These are phyloP conservation scores for Dactylella cylindrospora DNA, from an alignment of 2,329 filamentous ascomycete genomes.

Conservation along the genomic window DNA sequence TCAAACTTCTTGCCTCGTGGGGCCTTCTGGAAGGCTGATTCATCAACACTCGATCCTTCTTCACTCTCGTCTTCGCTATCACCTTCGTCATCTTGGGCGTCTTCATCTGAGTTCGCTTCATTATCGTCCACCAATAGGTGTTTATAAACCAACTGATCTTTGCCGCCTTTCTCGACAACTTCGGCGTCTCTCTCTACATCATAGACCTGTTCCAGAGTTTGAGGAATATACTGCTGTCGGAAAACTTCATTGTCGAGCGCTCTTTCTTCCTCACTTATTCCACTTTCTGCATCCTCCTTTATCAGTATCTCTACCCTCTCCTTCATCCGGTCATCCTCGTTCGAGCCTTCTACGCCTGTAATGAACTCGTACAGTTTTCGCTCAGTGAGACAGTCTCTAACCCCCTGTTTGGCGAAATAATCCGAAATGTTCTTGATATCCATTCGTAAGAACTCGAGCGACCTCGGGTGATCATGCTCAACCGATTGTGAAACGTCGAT, in stretches of 20 bases:
- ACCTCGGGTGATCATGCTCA: conserved; percentile 91
- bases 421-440: conserved; percentile 96
- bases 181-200: conserved; percentile 89
- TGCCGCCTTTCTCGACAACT: conserved; percentile 71
- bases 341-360: conserved; percentile 60
- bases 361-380: conserved; percentile 82
- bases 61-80: conserved; percentile 14
- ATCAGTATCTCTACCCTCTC: conserved; percentile 44
- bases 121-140: conserved; percentile 73
- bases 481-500: conserved; percentile 98
- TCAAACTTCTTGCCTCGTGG: conserved; percentile 83
- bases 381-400: conserved; percentile 73
- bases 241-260: conserved; percentile 90
- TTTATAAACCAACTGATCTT: conserved; percentile 77
- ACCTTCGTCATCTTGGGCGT: conserved; percentile 14
- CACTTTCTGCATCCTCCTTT: conserved; percentile 53
- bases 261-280: conserved; percentile 56
- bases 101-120: conserved; percentile 36
- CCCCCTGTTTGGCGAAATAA: conserved; percentile 84
- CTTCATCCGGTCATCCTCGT: conserved; percentile 52
- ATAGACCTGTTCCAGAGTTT: conserved; percentile 93
- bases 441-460: conserved; percentile 92
- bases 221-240: conserved; percentile 92
- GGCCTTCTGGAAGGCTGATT: conserved; percentile 55
- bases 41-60: conserved; percentile 22